Evolutionary conservation across 768 basidiomycete species (phyloP).

Genomic region (Rhizopogon vinicolor): DNA sequence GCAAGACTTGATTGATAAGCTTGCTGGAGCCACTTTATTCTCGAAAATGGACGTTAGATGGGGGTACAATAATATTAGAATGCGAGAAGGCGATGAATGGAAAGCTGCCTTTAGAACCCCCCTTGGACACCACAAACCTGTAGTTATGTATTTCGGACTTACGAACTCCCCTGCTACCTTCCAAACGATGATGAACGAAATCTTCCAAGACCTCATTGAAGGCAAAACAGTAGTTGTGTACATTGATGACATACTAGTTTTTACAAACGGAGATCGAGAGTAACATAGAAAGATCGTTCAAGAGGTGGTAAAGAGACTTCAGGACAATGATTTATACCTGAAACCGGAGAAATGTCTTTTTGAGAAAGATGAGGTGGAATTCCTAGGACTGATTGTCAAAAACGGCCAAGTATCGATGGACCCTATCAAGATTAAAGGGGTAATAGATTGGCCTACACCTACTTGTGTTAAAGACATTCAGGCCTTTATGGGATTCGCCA

Average conservation of each 20-base stretch:
- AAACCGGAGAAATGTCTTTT: too few relatives aligned
- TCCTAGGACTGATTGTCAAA: too few relatives aligned
- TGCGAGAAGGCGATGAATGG: too few relatives aligned
- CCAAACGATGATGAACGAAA: constrained; percentile 26
- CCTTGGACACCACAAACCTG: too few relatives aligned
- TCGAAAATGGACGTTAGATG: too few relatives aligned
- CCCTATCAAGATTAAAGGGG: constrained; percentile 21
- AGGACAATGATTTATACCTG: constrained; percentile 4
- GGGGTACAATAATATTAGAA: too few relatives aligned
- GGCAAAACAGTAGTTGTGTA: constrained; percentile 24
- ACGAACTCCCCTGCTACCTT: constrained; percentile 35
- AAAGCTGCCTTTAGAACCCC: too few relatives aligned
- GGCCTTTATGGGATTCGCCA: constrained; percentile 23
- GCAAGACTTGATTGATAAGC: too few relatives aligned
- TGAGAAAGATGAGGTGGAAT: too few relatives aligned
- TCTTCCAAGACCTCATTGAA: constrained; percentile 15
- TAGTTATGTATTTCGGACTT: constrained; percentile 18
- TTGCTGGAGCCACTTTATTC: too few relatives aligned
- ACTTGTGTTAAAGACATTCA: constrained; percentile 13
- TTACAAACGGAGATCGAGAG: constrained; percentile 15
- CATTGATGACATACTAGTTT: constrained; percentile 39
- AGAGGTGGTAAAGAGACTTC: background rate
- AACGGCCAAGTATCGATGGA: too few relatives aligned
- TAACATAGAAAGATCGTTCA: constrained; percentile 15
- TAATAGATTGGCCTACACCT: constrained; percentile 26